Evolutionary conservation across 345 rosid species (phyloP).

Genomic region (Corchorus olitorius): DNA sequence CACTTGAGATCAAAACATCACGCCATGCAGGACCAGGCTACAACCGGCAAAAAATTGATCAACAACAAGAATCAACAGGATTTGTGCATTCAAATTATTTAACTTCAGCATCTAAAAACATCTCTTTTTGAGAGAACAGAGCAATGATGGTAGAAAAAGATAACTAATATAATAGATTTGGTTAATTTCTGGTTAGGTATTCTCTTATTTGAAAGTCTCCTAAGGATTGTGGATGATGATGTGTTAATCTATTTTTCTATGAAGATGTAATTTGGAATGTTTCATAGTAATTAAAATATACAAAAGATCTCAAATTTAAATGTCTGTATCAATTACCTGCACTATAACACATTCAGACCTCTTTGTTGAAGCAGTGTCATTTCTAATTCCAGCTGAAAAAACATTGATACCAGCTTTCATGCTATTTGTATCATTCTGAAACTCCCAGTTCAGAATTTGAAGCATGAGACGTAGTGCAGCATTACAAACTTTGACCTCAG

Average conservation of each 20-base stretch:
- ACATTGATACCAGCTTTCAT: conserved; percentile 47
- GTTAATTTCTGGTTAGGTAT: background rate
- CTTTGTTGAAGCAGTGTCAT: conserved; percentile 49
- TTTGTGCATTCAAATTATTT: conserved; percentile 6
- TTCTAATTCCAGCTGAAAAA: conserved; percentile 63
- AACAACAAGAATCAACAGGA: conserved; percentile 10
- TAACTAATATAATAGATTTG: background rate
- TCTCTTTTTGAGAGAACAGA: background rate
- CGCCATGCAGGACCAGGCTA: conserved; percentile 97
- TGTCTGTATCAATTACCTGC: conserved; percentile 56
- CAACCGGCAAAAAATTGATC: conserved; percentile 33
- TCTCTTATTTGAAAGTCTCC: conserved; percentile 13
- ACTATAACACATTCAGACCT: conserved; percentile 73
- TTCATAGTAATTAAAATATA: background rate
- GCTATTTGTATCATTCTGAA: conserved; percentile 50
- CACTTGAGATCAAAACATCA: conserved; percentile 84
- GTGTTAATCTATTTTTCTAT: background rate
- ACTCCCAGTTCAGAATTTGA: conserved; percentile 95
- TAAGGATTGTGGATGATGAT: background rate
- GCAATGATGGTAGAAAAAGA: background rate
- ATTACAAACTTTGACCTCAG: conserved; percentile 88
- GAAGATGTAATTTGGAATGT: background rate
- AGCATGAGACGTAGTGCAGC: conserved; percentile 86
- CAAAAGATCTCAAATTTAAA: conserved; percentile 15
- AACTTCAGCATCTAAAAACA: conserved; percentile 11